Conservation (phyloP, 139 green algal species). For the Asterochloris sp. region DNA sequence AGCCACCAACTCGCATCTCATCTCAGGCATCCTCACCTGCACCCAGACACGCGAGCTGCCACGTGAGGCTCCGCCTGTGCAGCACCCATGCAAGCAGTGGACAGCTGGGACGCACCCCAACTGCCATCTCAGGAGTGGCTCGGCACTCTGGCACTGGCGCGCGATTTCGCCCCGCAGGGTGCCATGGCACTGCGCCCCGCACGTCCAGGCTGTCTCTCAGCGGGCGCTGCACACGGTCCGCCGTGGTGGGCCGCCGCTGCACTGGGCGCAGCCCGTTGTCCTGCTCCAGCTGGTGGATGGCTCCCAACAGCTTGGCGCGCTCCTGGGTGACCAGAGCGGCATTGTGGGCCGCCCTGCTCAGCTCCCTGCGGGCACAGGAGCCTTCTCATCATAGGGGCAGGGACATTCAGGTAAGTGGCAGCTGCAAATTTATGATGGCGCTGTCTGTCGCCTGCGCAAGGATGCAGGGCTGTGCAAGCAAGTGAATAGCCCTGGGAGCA, state of each 20-base stretch:
- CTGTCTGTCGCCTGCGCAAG: too few relatives aligned
- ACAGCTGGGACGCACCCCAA: not conserved
- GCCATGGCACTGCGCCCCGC: constrained; percentile 17
- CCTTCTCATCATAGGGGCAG: too few relatives aligned
- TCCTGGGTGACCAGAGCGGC: constrained; percentile 40
- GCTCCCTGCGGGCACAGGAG: constrained; percentile 11
- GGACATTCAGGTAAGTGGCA: too few relatives aligned
- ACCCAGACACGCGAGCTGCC: too few relatives aligned
- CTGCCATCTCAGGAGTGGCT: not conserved
- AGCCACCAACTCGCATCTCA: too few relatives aligned
- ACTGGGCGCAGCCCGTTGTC: constrained; percentile 20
- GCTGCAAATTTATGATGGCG: too few relatives aligned
- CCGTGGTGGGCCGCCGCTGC: not conserved
- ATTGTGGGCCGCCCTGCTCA: constrained; percentile 36
- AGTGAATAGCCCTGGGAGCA: too few relatives aligned
- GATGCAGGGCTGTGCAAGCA: too few relatives aligned
- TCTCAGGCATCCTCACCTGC: too few relatives aligned
- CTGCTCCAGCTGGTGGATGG: constrained; percentile 45
- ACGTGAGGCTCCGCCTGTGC: too few relatives aligned
- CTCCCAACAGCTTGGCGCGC: constrained; percentile 44
- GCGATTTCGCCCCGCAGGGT: constrained; percentile 3
- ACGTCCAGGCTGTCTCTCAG: constrained; percentile 8
- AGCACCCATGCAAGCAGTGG: too few relatives aligned
- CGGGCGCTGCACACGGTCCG: not conserved
- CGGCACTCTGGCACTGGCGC: not conserved